A percentile compares a stretch with the other conserved stretches of the same genome.
Conservation (phyloP, 2,329 filamentous ascomycete species). For the Neonectria hederae region DNA sequence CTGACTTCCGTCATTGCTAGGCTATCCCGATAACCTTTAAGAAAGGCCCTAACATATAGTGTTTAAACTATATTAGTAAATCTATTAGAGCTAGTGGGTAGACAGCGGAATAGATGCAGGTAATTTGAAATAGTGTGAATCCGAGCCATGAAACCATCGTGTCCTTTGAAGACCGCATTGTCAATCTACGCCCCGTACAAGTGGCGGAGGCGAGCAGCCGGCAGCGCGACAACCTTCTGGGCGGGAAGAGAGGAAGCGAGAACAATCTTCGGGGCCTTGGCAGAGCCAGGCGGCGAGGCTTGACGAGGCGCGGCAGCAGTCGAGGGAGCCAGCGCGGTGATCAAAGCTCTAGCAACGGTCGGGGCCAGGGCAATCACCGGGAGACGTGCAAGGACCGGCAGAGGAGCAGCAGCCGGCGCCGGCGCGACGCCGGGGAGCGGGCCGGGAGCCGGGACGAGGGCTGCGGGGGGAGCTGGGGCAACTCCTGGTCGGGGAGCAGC, state of each 20-base stretch:
- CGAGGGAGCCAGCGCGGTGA: constrained; percentile 14
- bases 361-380: constrained; percentile 27
- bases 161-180: neutral
- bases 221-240: constrained; percentile 3
- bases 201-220: constrained; percentile 4
- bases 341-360: constrained; percentile 19
- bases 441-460: constrained; percentile 6
- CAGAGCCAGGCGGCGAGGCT: constrained; percentile 16
- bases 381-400: constrained; percentile 16
- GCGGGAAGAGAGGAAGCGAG: constrained; percentile 19
- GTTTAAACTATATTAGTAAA: too few relatives aligned
- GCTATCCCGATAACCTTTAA: too few relatives aligned
- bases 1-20: too few relatives aligned
- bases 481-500: constrained; percentile 14
- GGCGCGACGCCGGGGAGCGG: constrained; percentile 15
- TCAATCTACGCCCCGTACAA: neutral
- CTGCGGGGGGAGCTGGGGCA: constrained; percentile 13
- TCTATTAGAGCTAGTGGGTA: too few relatives aligned
- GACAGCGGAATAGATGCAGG: too few relatives aligned
- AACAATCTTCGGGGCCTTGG: constrained; percentile 11
- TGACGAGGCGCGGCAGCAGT: constrained; percentile 5
- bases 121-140: too few relatives aligned
- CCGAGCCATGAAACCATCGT: neutral
- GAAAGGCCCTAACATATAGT: too few relatives aligned
- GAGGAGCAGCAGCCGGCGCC: constrained; percentile 1